phyloP scores from a whole-genome alignment of 2,329 filamentous ascomycete species.

The Talaromyces amestolkiae region DNA sequence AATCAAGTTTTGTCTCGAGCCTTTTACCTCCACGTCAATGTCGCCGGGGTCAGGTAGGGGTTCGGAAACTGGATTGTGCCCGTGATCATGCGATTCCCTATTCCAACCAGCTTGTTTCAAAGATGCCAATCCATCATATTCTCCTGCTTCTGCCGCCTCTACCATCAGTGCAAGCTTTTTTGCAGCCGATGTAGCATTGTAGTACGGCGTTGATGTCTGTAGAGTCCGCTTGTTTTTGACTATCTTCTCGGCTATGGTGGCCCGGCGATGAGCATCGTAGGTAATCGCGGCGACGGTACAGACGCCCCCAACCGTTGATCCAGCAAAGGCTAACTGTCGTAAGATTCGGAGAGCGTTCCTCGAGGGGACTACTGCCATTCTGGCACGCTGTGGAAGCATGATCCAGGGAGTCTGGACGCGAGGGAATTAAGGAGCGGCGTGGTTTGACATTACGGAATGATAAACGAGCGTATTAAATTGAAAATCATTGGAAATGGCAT shows the following conservation, averaged over 20 bases:
- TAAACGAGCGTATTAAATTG: background rate
- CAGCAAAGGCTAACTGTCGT: slow-evolving; percentile 36
- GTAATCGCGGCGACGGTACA: slow-evolving; percentile 43
- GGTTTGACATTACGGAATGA: slow-evolving; percentile 6
- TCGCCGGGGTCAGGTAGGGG: background rate
- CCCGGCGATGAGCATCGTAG: slow-evolving; percentile 43
- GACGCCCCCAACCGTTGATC: slow-evolving; percentile 37
- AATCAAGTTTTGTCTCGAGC: background rate
- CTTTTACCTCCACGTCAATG: background rate
- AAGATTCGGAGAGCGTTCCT: slow-evolving; percentile 45
- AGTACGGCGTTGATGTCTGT: slow-evolving; percentile 42
- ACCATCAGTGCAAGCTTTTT: slow-evolving; percentile 41
- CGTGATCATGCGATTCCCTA: slow-evolving; percentile 4
- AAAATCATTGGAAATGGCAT: background rate
- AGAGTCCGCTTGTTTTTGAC: slow-evolving; percentile 45
- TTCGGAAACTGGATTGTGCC: background rate
- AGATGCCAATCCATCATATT: slow-evolving; percentile 41
- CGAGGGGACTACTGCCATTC: slow-evolving; percentile 39
- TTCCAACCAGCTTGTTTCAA: slow-evolving; percentile 28
- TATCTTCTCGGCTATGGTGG: slow-evolving; percentile 42
- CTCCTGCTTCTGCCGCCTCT: slow-evolving; percentile 44
- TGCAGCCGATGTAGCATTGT: slow-evolving; percentile 40
- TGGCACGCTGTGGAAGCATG: slow-evolving; percentile 34
- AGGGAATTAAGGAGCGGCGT: background rate
- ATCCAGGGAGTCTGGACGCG: slow-evolving; percentile 1